Percentiles rank a stretch among this genome's conserved stretches.
phyloP scores from a whole-genome alignment of 768 basidiomycete genomes.

The Clitopilus passeckerianus region DNA sequence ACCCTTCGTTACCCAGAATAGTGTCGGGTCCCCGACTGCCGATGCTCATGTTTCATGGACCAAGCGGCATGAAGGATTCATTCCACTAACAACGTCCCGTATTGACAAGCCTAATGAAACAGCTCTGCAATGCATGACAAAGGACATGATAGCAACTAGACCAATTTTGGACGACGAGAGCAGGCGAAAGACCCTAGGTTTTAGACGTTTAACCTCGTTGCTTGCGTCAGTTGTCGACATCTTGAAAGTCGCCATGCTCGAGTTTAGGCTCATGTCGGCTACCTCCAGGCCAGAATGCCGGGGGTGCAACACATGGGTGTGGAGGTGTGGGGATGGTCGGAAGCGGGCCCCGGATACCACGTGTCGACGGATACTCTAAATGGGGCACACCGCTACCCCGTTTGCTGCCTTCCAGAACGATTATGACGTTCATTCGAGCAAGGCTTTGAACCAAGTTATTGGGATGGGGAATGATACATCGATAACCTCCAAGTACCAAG shows the following conservation, averaged over 20 bases:
- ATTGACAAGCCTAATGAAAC: neutral
- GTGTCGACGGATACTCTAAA: too few species aligned
- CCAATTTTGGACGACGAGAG: neutral
- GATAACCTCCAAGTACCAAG: neutral
- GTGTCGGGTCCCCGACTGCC: neutral
- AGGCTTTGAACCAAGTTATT: too few species aligned
- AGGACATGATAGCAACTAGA: neutral
- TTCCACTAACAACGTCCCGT: neutral
- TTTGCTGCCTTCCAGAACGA: neutral
- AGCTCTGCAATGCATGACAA: neutral
- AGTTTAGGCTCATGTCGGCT: neutral
- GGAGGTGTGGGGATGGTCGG: neutral
- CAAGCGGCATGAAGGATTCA: neutral
- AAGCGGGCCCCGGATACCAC: too few species aligned
- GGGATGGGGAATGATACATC: neutral
- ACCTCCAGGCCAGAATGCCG: neutral
- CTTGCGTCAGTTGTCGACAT: neutral
- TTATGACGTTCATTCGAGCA: neutral
- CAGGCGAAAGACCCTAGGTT: neutral
- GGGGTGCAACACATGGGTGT: neutral
- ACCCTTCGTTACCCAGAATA: neutral
- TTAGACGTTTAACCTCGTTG: neutral
- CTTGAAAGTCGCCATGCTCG: neutral
- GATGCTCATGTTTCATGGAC: neutral
- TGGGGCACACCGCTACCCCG: neutral